A percentile compares a stretch with the other conserved stretches of the same genome.
phyloP scores from a whole-genome alignment of 192 early-diverging fungal genomes.

The Linnemannia schmuckeri region DNA sequence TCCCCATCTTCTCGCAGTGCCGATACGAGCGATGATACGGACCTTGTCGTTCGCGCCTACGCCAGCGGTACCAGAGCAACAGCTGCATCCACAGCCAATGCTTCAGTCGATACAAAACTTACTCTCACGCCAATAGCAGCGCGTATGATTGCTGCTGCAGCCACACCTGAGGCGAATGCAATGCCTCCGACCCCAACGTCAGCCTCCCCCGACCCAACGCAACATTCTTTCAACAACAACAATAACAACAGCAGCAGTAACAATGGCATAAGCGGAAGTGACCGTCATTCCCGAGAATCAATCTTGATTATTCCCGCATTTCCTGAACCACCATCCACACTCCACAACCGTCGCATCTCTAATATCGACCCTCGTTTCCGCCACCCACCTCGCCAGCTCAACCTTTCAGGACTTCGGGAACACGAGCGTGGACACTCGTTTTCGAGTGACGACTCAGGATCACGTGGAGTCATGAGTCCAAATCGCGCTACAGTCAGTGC shows the following conservation, averaged over 20 bases:
- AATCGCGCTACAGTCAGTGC: neutral
- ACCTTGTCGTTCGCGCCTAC: neutral
- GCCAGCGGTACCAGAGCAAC: neutral
- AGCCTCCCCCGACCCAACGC: neutral
- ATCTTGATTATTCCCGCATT: constrained; percentile 35
- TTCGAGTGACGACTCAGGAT: constrained; percentile 28
- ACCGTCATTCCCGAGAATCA: constrained; percentile 7
- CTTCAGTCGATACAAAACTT: neutral
- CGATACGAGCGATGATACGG: neutral
- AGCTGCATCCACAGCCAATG: neutral
- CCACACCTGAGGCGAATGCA: neutral
- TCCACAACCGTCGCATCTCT: constrained; percentile 50
- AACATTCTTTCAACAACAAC: neutral
- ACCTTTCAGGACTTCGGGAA: constrained; percentile 1
- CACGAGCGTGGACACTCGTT: constrained; percentile 18
- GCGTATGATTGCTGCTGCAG: neutral
- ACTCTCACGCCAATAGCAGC: neutral
- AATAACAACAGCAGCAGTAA: neutral
- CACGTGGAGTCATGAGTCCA: neutral
- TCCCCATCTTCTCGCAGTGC: neutral
- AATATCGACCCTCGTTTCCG: constrained; percentile 35
- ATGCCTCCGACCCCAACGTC: neutral
- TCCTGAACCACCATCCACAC: constrained; percentile 44
- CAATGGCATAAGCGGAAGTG: neutral
- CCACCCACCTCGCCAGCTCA: constrained; percentile 6